Evolutionary conservation across 768 basidiomycete genomes (phyloP).

Genomic region (Roridomyces roridus): DNA sequence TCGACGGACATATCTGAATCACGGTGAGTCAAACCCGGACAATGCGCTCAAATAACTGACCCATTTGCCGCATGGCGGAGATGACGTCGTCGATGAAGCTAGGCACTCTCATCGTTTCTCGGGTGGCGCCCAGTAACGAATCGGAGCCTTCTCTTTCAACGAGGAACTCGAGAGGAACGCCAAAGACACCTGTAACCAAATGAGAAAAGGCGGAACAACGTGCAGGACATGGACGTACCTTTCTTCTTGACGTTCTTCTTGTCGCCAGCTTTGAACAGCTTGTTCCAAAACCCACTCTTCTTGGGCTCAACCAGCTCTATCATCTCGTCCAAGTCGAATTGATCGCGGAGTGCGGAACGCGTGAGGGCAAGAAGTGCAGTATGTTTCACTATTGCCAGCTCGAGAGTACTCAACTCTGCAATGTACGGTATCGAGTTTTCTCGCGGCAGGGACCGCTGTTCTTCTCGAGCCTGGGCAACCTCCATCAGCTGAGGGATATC

Average conservation of each 20-base stretch:
- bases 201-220: neutral
- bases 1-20: slow-evolving; percentile 94
- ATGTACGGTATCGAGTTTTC: slow-evolving; percentile 83
- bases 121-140: slow-evolving; percentile 88
- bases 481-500: slow-evolving; percentile 95
- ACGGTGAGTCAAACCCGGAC: neutral
- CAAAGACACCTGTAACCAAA: slow-evolving; percentile 77
- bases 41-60: slow-evolving; percentile 50
- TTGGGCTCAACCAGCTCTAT: slow-evolving; percentile 91
- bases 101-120: slow-evolving; percentile 85
- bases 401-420: slow-evolving; percentile 82
- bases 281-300: slow-evolving; percentile 96
- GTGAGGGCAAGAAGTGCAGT: slow-evolving; percentile 83
- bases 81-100: slow-evolving; percentile 99
- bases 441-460: slow-evolving; percentile 82
- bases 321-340: slow-evolving; percentile 91
- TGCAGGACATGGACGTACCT: slow-evolving; percentile 49
- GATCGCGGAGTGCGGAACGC: slow-evolving; percentile 78
- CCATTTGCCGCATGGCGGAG: slow-evolving; percentile 99
- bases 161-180: slow-evolving; percentile 89
- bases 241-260: slow-evolving; percentile 94
- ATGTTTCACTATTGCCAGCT: slow-evolving; percentile 91
- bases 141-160: slow-evolving; percentile 97
- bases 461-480: slow-evolving; percentile 88
- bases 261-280: slow-evolving; percentile 88